A percentile compares a stretch with the other conserved stretches of the same genome.
Evolutionary conservation across 1,284 basidiomycete genomes (phyloP).

Genomic region (Cutaneotrichosporon cutaneum): DNA sequence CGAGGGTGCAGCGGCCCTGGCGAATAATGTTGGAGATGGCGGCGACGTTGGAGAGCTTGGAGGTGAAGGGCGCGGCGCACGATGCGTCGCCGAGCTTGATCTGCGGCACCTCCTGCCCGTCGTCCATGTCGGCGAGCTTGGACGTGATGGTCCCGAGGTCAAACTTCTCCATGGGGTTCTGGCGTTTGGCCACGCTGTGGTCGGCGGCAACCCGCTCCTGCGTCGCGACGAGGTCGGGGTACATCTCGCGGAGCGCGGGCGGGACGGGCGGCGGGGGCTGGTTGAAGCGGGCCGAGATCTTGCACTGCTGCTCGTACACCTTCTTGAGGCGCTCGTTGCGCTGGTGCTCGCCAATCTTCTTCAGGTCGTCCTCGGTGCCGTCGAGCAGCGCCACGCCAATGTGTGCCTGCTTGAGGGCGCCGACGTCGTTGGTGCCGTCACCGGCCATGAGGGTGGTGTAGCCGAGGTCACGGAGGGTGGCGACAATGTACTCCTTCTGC

Average conservation of each 20-base stretch:
- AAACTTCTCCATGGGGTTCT: slow-evolving; percentile 92
- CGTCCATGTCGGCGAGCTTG: slow-evolving; percentile 86
- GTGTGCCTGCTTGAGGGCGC: slow-evolving; percentile 92
- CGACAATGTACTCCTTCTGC: slow-evolving; percentile 91
- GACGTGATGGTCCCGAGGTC: slow-evolving; percentile 83
- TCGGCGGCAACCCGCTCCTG: slow-evolving; percentile 72
- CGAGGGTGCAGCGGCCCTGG: slow-evolving; percentile 92
- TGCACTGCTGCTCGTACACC: slow-evolving; percentile 91
- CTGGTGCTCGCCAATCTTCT: slow-evolving; percentile 90
- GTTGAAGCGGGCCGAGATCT: slow-evolving; percentile 80
- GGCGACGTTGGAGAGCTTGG: slow-evolving; percentile 87
- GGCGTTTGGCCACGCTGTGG: slow-evolving; percentile 65
- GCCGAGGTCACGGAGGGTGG: slow-evolving; percentile 79
- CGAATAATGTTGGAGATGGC: slow-evolving; percentile 94
- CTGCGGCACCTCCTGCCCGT: slow-evolving; percentile 82
- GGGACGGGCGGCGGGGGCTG: slow-evolving; percentile 90
- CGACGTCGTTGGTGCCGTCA: slow-evolving; percentile 95
- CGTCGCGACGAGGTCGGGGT: slow-evolving; percentile 84
- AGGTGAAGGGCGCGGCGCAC: slow-evolving; percentile 94
- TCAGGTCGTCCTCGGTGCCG: slow-evolving; percentile 82
- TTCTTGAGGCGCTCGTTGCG: slow-evolving; percentile 85
- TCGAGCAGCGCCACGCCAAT: slow-evolving; percentile 90
- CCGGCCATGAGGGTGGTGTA: slow-evolving; percentile 94
- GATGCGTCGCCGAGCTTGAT: slow-evolving; percentile 97
- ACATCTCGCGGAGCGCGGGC: slow-evolving; percentile 72